These are phyloP conservation scores for Plectosphaerella sp. DNA, from an alignment of 2,329 filamentous ascomycete genomes.

Conservation along the genomic window DNA sequence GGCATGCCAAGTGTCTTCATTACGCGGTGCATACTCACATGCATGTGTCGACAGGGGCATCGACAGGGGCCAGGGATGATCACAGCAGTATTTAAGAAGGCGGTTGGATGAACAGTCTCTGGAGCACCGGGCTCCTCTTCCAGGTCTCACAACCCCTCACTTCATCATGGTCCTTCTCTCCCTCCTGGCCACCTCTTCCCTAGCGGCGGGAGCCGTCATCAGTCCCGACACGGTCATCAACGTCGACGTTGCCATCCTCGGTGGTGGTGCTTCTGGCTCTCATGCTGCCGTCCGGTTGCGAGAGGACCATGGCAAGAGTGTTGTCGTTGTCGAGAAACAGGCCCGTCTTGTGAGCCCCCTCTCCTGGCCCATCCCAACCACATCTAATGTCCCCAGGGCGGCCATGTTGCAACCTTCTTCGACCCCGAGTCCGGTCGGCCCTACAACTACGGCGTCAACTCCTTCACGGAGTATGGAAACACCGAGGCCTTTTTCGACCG, in stretches of 20 bases:
- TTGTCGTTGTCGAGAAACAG: slow-evolving; percentile 30
- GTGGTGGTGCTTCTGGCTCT: slow-evolving; percentile 30
- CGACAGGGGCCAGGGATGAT: no score
- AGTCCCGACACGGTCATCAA: slow-evolving; percentile 9
- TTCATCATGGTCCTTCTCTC: no score
- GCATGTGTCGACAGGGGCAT: no score
- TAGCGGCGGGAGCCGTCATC: neutral
- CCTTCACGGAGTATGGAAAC: slow-evolving; percentile 30
- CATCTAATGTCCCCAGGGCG: slow-evolving; percentile 29
- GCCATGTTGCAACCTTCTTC: slow-evolving; percentile 43
- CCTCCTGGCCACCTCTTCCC: neutral
- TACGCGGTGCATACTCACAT: no score
- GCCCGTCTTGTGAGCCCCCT: slow-evolving; percentile 19
- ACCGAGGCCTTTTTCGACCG: slow-evolving; percentile 38
- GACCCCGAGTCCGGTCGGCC: slow-evolving; percentile 29
- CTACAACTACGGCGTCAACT: slow-evolving; percentile 31
- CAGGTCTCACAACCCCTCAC: no score
- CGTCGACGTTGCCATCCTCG: slow-evolving; percentile 29
- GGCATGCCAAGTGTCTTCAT: no score
- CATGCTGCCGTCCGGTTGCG: slow-evolving; percentile 30
- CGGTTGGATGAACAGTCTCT: no score
- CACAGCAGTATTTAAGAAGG: no score
- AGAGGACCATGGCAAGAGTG: slow-evolving; percentile 25
- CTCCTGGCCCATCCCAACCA: slow-evolving; percentile 1
- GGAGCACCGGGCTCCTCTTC: no score